Conservation (phyloP, 768 basidiomycete genomes). For the Rhodosporidiobolus sp. region DNA sequence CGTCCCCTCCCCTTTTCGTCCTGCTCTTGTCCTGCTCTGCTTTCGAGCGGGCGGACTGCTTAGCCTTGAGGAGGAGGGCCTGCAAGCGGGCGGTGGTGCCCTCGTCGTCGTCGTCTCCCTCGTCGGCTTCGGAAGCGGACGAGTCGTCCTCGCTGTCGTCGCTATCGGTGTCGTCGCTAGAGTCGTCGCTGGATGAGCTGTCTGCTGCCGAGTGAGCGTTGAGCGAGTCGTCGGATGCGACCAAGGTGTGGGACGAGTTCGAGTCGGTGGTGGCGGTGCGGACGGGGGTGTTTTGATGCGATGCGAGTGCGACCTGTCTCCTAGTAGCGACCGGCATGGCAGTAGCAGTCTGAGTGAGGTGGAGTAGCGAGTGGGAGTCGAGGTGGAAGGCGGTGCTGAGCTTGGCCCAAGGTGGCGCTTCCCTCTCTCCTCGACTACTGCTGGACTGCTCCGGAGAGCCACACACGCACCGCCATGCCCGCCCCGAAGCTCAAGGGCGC, state of each 20-base stretch:
- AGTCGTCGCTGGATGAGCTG: neutral
- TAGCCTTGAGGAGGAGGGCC: slow-evolving; percentile 63
- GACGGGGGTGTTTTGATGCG: no score
- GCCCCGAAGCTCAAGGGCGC: slow-evolving; percentile 17
- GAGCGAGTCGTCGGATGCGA: neutral
- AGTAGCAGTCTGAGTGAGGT: no score
- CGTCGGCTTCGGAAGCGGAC: slow-evolving; percentile 43
- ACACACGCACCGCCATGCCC: neutral
- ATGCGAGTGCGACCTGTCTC: no score
- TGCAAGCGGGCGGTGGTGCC: slow-evolving; percentile 59
- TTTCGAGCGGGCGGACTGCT: slow-evolving; percentile 48
- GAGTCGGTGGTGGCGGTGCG: neutral
- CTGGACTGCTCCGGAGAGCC: no score
- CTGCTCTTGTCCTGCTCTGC: slow-evolving; percentile 45
- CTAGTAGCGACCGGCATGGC: no score
- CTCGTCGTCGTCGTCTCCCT: slow-evolving; percentile 5
- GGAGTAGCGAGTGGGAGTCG: no score
- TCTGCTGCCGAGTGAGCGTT: no score
- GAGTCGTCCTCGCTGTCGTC: slow-evolving; percentile 35
- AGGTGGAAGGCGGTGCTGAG: neutral
- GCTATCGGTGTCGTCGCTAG: neutral
- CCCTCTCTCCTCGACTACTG: neutral
- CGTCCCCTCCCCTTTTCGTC: neutral
- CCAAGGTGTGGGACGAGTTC: neutral
- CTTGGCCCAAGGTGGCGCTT: neutral